Conservation (phyloP, 1,284 basidiomycete genomes). For the Malassezia slooffiae region DNA sequence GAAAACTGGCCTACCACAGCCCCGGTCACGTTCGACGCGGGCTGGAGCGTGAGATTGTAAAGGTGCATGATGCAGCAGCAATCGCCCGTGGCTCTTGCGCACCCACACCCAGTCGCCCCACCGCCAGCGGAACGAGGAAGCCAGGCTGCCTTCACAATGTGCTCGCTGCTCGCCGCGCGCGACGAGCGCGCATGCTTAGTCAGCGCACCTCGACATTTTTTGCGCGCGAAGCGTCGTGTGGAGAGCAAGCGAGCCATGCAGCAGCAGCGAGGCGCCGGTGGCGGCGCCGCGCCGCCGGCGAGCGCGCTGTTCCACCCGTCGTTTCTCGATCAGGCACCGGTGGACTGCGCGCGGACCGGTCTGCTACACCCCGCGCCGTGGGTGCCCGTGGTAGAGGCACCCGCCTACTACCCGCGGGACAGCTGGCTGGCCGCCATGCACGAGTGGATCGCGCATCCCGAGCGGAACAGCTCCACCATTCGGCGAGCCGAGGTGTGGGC, state of each 20-base stretch:
- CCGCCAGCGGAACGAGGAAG: too few species aligned
- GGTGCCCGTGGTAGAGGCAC: slow-evolving; percentile 17
- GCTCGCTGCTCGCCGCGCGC: neutral
- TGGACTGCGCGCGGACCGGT: too few species aligned
- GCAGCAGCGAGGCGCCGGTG: neutral
- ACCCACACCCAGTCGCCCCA: neutral
- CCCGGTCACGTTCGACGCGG: slow-evolving; percentile 31
- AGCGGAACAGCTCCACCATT: slow-evolving; percentile 36
- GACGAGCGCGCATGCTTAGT: neutral
- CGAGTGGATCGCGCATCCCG: slow-evolving; percentile 32
- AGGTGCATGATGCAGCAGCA: slow-evolving; percentile 28
- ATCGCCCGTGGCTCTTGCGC: neutral
- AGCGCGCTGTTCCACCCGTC: neutral
- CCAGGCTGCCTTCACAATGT: neutral
- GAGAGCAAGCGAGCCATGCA: neutral
- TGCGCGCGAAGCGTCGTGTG: neutral
- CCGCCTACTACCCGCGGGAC: slow-evolving; percentile 19
- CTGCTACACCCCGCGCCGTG: neutral
- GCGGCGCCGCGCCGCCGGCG: neutral
- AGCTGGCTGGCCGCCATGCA: slow-evolving; percentile 29
- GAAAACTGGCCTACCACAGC: slow-evolving; percentile 42
- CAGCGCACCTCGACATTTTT: neutral
- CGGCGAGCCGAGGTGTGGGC: slow-evolving; percentile 31
- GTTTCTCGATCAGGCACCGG: neutral
- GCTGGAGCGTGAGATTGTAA: slow-evolving; percentile 40